These are phyloP conservation scores for Beauveria scarabaeidicola DNA, from an alignment of 2,329 filamentous ascomycete species.

Conservation along the genomic window DNA sequence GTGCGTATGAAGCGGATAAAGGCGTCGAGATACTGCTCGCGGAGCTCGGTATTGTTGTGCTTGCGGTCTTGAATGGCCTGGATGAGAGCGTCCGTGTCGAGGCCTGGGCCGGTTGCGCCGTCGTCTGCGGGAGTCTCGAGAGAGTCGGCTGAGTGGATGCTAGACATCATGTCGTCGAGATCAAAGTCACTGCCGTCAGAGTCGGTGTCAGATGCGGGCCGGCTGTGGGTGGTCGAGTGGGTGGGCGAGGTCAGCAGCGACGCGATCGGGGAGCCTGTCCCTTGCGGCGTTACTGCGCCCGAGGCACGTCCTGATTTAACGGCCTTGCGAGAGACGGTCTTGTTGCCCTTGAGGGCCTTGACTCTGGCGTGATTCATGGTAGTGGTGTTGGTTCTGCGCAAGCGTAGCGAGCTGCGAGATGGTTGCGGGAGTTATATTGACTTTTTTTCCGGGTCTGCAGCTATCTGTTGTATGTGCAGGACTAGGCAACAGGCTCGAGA, in stretches of 20 bases:
- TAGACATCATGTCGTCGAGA: conserved; percentile 37
- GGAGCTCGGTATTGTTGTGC: conserved; percentile 62
- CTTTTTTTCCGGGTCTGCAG: conserved; percentile 10
- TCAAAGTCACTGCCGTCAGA: conserved; percentile 34
- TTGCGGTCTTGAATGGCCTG: conserved; percentile 67
- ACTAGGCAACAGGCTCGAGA: not conserved
- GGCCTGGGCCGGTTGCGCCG: conserved; percentile 40
- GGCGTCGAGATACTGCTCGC: conserved; percentile 40
- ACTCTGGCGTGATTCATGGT: conserved; percentile 57
- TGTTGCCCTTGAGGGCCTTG: conserved; percentile 61
- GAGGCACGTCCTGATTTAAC: conserved; percentile 51
- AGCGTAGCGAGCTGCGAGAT: not conserved
- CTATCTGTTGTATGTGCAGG: not conserved
- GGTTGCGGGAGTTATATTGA: conserved; percentile 14
- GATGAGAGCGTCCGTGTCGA: conserved; percentile 55
- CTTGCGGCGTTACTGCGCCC: conserved; percentile 45
- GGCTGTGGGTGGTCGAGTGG: conserved; percentile 51
- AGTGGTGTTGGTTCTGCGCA: not conserved
- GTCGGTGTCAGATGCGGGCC: conserved; percentile 52
- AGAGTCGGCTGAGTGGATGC: conserved; percentile 33
- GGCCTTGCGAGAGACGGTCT: conserved; percentile 64
- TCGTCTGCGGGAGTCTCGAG: conserved; percentile 44
- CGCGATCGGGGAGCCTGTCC: conserved; percentile 42
- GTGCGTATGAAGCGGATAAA: conserved; percentile 46
- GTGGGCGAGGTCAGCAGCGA: conserved; percentile 50